Evolutionary conservation across 1,139 yeast species (phyloP).

Genomic region (Eremothecium gossypii): DNA sequence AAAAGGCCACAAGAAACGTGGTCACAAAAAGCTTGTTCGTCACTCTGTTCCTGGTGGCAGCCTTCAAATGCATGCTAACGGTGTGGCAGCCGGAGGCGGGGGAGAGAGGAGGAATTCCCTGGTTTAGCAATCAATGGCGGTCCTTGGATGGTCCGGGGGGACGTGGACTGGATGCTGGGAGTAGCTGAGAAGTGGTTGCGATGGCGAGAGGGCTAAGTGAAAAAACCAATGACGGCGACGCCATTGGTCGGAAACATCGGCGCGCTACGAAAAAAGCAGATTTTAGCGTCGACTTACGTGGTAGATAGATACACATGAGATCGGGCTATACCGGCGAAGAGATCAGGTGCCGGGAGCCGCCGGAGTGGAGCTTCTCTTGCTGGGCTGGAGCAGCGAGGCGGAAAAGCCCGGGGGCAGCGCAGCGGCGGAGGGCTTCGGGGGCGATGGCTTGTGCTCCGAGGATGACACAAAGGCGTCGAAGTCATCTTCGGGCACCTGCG

Average conservation of each 20-base stretch:
- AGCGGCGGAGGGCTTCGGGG: background rate
- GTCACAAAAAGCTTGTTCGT: constrained; percentile 33
- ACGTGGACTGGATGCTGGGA: no score
- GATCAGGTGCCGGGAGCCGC: background rate
- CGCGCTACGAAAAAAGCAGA: background rate
- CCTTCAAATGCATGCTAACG: constrained; percentile 23
- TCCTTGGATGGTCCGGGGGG: no score
- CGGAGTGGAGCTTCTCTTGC: background rate
- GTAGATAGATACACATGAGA: no score
- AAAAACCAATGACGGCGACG: background rate
- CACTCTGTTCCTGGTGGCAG: constrained; percentile 31
- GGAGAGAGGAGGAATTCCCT: background rate
- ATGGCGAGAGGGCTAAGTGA: background rate
- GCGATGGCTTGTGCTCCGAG: no score
- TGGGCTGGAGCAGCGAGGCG: constrained; percentile 20
- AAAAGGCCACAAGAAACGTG: constrained; percentile 34
- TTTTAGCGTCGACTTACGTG: background rate
- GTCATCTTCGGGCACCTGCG: background rate
- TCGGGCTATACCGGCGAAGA: no score
- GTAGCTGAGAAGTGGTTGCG: background rate
- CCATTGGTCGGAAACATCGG: constrained; percentile 7
- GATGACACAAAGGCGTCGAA: background rate
- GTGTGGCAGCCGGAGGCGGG: background rate
- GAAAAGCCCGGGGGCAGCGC: constrained; percentile 32
- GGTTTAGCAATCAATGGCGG: no score